A percentile compares a stretch with the other conserved stretches of the same genome.
phyloP scores from a whole-genome alignment of 352 stramenopile species.

The Phytophthora melonis region DNA sequence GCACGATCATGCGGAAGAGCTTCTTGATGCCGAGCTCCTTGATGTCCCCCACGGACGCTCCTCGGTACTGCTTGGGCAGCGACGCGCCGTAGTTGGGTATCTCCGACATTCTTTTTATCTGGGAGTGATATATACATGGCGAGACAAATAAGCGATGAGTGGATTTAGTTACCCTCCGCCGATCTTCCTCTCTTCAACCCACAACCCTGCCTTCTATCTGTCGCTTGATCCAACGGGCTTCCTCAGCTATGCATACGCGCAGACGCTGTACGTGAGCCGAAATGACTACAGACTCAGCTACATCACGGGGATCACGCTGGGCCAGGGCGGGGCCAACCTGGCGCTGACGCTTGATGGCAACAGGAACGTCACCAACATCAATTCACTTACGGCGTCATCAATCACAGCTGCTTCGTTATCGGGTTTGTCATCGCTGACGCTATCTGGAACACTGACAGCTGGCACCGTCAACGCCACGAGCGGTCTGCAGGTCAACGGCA shows the following conservation, averaged over 20 bases:
- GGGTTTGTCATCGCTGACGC: too few species aligned
- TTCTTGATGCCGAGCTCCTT: conserved; percentile 23
- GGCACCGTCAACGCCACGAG: too few species aligned
- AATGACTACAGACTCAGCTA: conserved; percentile 10
- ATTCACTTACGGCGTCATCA: too few species aligned
- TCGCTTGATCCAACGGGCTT: conserved; percentile 4
- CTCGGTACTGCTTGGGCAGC: conserved; percentile 22
- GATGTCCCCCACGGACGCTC: conserved; percentile 5
- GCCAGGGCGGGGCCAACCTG: not conserved
- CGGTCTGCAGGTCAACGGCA: too few species aligned
- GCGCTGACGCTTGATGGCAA: not conserved
- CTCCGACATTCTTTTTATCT: conserved; percentile 18
- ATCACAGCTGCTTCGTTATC: too few species aligned
- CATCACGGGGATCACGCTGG: not conserved
- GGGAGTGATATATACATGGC: conserved; percentile 22
- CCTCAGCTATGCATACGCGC: conserved; percentile 21
- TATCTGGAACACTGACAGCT: too few species aligned
- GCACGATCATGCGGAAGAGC: conserved; percentile 30
- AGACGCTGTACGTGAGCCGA: conserved; percentile 22
- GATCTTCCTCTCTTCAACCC: conserved; percentile 15
- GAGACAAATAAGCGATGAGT: conserved; percentile 22
- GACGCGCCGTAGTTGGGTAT: conserved; percentile 19
- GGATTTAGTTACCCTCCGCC: conserved; percentile 29
- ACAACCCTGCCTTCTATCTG: conserved; percentile 31
- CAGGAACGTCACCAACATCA: too few species aligned